Conservation (phyloP, 2,329 filamentous ascomycete species). For the Cytospora piceicola region DNA sequence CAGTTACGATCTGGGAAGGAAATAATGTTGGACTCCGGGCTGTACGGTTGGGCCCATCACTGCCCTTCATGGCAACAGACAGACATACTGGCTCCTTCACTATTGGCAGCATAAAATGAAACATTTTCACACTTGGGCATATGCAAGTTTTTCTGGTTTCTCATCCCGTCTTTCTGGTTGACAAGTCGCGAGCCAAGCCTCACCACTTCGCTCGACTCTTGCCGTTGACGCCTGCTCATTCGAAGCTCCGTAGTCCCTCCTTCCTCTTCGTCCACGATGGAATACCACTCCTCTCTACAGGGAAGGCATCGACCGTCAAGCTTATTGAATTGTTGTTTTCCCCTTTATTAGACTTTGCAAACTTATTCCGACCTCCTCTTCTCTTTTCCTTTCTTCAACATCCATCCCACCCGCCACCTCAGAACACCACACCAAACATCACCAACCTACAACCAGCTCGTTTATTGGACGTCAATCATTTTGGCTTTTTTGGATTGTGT, state of each 20-base stretch:
- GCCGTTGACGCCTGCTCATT: no score
- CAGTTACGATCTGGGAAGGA: background rate
- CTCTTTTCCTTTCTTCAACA: constrained; percentile 16
- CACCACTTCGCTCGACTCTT: background rate
- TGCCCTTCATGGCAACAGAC: background rate
- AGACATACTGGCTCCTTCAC: background rate
- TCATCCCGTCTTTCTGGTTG: background rate
- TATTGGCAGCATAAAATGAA: background rate
- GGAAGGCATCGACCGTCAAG: background rate
- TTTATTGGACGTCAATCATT: constrained; percentile 33
- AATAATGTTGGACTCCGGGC: background rate
- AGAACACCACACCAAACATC: constrained; percentile 25
- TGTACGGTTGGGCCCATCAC: background rate
- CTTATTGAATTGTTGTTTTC: background rate
- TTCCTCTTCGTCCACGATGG: background rate
- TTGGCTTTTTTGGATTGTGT: constrained; percentile 31
- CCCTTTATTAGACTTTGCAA: background rate
- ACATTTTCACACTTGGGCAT: background rate
- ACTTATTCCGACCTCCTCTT: constrained; percentile 13
- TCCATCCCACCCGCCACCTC: constrained; percentile 15
- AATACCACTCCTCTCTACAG: background rate
- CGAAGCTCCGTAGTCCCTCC: background rate
- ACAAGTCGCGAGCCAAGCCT: background rate
- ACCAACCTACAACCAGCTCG: constrained; percentile 30
- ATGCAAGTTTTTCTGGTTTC: background rate